Percentiles rank a stretch among this genome's conserved stretches.
phyloP scores from a whole-genome alignment of 1,284 basidiomycete species.

The Mycena sp. region DNA sequence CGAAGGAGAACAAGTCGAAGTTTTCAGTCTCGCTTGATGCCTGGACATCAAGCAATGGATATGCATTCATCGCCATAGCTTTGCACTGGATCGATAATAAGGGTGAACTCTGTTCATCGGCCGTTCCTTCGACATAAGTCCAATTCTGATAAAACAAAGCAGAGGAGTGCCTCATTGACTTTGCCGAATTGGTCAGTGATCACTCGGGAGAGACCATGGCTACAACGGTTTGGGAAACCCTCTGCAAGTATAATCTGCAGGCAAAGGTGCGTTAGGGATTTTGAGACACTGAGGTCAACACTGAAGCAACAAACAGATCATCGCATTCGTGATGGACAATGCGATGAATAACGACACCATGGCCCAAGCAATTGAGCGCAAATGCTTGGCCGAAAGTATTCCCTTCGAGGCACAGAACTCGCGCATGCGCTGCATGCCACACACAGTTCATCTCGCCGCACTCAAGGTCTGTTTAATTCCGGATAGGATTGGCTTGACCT shows the following conservation, averaged over 20 bases:
- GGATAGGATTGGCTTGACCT: too few relatives aligned
- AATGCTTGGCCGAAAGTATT: conserved; percentile 1
- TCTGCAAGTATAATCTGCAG: conserved; percentile 18
- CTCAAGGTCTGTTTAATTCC: conserved; percentile 20
- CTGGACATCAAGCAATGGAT: conserved; percentile 36
- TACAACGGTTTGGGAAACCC: conserved; percentile 39
- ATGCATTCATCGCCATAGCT: conserved; percentile 36
- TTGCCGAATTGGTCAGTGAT: conserved; percentile 40
- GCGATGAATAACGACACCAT: conserved; percentile 34
- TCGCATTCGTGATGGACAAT: too few relatives aligned
- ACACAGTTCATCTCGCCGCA: conserved; percentile 35
- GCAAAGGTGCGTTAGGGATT: neutral
- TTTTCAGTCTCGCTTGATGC: conserved; percentile 33
- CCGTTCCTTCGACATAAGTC: neutral
- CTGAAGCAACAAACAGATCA: conserved; percentile 13
- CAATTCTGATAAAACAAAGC: neutral
- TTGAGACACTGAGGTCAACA: neutral
- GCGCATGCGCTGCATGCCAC: conserved; percentile 33
- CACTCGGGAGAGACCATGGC: conserved; percentile 46
- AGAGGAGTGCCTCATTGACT: conserved; percentile 45
- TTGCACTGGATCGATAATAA: conserved; percentile 31
- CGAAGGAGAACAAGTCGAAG: conserved; percentile 26
- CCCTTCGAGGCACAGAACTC: conserved; percentile 19
- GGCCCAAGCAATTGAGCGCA: conserved; percentile 18
- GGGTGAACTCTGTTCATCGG: conserved; percentile 8